Base-by-base conservation (phyloP, 768 basidiomycete genomes). In the Lactarius hengduanensis region DNA sequence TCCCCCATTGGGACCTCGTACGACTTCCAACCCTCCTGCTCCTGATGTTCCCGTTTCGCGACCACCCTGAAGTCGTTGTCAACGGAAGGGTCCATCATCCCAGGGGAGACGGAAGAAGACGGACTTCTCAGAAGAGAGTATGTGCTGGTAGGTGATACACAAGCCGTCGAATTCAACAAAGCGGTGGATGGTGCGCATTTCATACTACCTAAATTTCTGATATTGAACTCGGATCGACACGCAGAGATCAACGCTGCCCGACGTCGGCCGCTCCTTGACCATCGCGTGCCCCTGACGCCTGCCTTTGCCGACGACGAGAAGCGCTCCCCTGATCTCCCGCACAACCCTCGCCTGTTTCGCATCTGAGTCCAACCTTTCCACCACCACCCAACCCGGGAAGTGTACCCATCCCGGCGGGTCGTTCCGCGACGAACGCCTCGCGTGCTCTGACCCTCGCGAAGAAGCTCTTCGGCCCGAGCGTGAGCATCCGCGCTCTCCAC, bases 111-210 rank as follows among this genome's bases (percentile, higher is more conserved):
- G 0, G 91, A 92, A 72, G 91, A 93, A 73, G 91, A 92, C 72
- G 90, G 90, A 0, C 79, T 88, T 59, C 80, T 93, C 58, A 83
- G 89, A 61, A 83, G 87, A 68, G 96, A 98, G 73, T 99, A 99
- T 71, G 96, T 98, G 0, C 84, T 99, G 1, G 92, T 98, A 1
- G 95, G 90, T 53, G 94, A 99, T 75, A 86, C 84, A 62, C 83
- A 89, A 59, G 92, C 92, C 2, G 91, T 98, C 2, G 96, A 98
- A 74, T 93, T 98, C 75, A 94, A 93, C 74, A 86, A 87, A 18
- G 85, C 94, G 3, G 90, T 96, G 1, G 96, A 98, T 79, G 96
- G 96, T 91, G 67, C 71, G 86, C 76, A 20, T 30, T 32, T 57
- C 38, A 26, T 60, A 13, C 3, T 45, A 20, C 13, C 20, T 10